A percentile compares a stretch with the other conserved stretches of the same genome.
phyloP scores from a whole-genome alignment of 495 filamentous ascomycete species.

The Podospora anserina region DNA sequence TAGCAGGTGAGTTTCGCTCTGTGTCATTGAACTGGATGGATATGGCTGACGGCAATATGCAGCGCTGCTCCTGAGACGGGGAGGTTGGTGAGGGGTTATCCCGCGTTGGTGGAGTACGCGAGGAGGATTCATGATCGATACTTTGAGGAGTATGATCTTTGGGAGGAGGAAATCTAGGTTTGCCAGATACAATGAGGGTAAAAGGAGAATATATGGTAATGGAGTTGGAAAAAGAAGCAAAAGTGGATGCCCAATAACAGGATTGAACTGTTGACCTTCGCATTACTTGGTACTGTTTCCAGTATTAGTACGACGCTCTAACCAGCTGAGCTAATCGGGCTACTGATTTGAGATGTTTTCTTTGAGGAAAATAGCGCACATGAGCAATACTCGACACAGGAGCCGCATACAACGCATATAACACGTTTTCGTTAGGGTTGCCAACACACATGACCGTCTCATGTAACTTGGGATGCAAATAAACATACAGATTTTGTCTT shows the following conservation, averaged over 20 bases:
- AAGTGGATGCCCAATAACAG: background rate
- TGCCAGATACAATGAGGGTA: background rate
- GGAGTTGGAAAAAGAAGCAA: background rate
- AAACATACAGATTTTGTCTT: background rate
- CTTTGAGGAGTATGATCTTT: conserved; percentile 54
- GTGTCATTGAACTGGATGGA: background rate
- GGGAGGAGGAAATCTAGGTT: conserved; percentile 3
- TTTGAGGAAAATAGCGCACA: background rate
- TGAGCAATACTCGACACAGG: background rate
- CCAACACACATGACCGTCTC: background rate
- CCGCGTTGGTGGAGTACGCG: conserved; percentile 56
- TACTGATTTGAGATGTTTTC: background rate
- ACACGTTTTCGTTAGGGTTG: no score
- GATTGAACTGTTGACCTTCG: conserved; percentile 8
- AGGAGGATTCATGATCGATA: conserved; percentile 53
- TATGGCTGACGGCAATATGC: conserved; percentile 9
- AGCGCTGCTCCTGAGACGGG: conserved; percentile 47
- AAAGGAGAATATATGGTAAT: background rate
- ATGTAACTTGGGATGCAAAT: background rate
- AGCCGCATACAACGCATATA: no score
- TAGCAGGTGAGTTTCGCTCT: conserved; percentile 48
- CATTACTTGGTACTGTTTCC: background rate
- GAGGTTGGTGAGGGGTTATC: conserved; percentile 42
- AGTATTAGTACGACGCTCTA: conserved; percentile 7
- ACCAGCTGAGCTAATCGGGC: conserved; percentile 1